These are phyloP conservation scores for Amphirosellinia nigrospora DNA, from an alignment of 495 filamentous ascomycete genomes.

Conservation along the genomic window DNA sequence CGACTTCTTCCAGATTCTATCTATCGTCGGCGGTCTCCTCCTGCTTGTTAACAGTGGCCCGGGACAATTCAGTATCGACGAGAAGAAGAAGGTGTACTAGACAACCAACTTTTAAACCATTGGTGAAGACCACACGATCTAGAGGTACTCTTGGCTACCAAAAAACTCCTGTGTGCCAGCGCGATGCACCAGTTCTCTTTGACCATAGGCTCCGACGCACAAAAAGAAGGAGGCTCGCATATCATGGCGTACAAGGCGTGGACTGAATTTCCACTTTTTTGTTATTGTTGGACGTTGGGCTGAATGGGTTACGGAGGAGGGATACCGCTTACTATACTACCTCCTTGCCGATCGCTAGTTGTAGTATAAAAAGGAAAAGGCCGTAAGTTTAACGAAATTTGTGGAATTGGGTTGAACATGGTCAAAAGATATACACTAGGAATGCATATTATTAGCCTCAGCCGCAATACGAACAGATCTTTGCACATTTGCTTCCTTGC, in stretches of 20 bases:
- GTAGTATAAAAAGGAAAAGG: constrained; percentile 2
- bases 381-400: constrained; percentile 6
- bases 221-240: constrained; percentile 26
- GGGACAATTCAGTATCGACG: constrained; percentile 95
- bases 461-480: constrained; percentile 17
- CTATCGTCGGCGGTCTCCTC: constrained; percentile 94
- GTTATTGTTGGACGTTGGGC: constrained; percentile 14
- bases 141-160: constrained; percentile 27
- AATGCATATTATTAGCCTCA: constrained; percentile 21
- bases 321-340: constrained; percentile 17
- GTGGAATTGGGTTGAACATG: constrained; percentile 10
- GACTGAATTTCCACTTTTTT: constrained; percentile 21
- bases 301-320: constrained; percentile 17
- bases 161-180: constrained; percentile 10
- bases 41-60: constrained; percentile 98
- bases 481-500: background rate
- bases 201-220: constrained; percentile 10
- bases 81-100: constrained; percentile 99
- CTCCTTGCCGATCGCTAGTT: constrained; percentile 1
- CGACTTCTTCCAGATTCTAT: constrained; percentile 99
- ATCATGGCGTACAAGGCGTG: constrained; percentile 27
- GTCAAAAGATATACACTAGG: constrained; percentile 13
- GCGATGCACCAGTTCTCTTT: constrained; percentile 21
- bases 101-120: constrained; percentile 14
- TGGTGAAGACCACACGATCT: constrained; percentile 9